A percentile compares a stretch with the other conserved stretches of the same genome.
phyloP scores from a whole-genome alignment of 768 basidiomycete genomes.

The Pulveroboletus sp. region DNA sequence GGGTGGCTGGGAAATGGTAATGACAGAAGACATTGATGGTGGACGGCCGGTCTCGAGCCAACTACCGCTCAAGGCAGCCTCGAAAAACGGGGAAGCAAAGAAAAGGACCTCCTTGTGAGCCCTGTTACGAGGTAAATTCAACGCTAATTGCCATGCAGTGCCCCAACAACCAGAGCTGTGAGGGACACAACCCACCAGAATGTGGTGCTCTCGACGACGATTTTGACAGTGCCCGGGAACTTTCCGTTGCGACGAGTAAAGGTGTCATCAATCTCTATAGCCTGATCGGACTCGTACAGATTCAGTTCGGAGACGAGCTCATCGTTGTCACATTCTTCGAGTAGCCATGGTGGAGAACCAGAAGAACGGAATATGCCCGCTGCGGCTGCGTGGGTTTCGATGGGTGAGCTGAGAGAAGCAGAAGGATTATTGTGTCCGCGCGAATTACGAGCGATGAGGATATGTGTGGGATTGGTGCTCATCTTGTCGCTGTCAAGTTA shows the following conservation, averaged over 20 bases:
- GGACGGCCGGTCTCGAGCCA: slow-evolving; percentile 89
- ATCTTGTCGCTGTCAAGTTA: slow-evolving; percentile 2
- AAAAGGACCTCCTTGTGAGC: slow-evolving; percentile 88
- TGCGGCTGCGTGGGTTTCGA: slow-evolving; percentile 84
- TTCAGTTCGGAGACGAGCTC: slow-evolving; percentile 66
- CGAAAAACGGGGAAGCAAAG: slow-evolving; percentile 94
- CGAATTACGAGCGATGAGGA: slow-evolving; percentile 84
- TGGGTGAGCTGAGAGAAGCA: slow-evolving; percentile 77
- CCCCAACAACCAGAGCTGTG: neutral
- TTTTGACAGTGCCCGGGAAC: slow-evolving; percentile 86
- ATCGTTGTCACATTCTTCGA: slow-evolving; percentile 69
- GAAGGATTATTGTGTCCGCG: slow-evolving; percentile 71
- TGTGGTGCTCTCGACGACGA: slow-evolving; percentile 81
- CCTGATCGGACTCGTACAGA: slow-evolving; percentile 59
- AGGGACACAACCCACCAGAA: slow-evolving; percentile 67
- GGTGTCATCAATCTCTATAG: slow-evolving; percentile 76
- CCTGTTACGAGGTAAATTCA: slow-evolving; percentile 39
- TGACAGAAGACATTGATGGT: slow-evolving; percentile 73
- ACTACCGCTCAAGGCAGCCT: slow-evolving; percentile 83
- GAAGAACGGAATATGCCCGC: slow-evolving; percentile 80
- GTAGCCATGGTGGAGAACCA: slow-evolving; percentile 73
- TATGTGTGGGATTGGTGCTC: slow-evolving; percentile 68
- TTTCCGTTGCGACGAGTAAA: slow-evolving; percentile 56
- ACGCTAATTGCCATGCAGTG: slow-evolving; percentile 4
- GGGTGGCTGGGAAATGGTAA: slow-evolving; percentile 78